Evolutionary conservation across 495 filamentous ascomycete species (phyloP).

Genomic region (Lophiostoma macrostomum): DNA sequence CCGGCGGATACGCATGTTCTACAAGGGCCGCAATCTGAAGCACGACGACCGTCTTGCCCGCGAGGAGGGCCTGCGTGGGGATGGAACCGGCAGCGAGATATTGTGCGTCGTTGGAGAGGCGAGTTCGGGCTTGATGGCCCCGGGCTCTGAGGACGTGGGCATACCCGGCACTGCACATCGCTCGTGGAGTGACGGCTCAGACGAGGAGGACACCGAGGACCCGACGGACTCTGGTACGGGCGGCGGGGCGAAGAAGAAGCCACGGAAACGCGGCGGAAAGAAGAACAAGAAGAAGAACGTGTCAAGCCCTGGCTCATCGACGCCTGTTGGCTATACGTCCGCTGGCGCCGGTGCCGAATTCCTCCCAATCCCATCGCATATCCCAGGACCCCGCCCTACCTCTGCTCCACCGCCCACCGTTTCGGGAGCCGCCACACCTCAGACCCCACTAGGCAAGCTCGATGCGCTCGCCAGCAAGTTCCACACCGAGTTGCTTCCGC

Average conservation of each 20-base stretch:
- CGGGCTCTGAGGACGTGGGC: conserved; percentile 17
- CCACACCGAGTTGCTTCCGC: conserved; percentile 61
- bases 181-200: conserved; percentile 45
- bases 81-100: conserved; percentile 74
- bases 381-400: conserved; percentile 46
- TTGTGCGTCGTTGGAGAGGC: conserved; percentile 59
- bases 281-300: conserved; percentile 27
- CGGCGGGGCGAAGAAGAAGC: conserved; percentile 25
- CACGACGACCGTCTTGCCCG: conserved; percentile 62
- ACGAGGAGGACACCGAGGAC: conserved; percentile 45
- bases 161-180: conserved; percentile 24
- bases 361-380: conserved; percentile 33
- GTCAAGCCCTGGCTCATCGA: conserved; percentile 19
- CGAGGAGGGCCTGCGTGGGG: conserved; percentile 59
- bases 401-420: conserved; percentile 21
- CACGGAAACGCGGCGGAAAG: conserved; percentile 23
- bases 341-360: conserved; percentile 18
- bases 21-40: conserved; percentile 76
- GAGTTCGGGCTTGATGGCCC: conserved; percentile 22
- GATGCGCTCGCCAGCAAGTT: conserved; percentile 65
- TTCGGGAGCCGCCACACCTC: conserved; percentile 42
- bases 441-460: conserved; percentile 66
- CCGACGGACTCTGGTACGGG: conserved; percentile 11
- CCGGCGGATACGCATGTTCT: conserved; percentile 68
- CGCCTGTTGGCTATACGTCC: conserved; percentile 34